Base-by-base conservation (phyloP, 1,284 basidiomycete genomes). In the Vanrija pseudolonga region DNA sequence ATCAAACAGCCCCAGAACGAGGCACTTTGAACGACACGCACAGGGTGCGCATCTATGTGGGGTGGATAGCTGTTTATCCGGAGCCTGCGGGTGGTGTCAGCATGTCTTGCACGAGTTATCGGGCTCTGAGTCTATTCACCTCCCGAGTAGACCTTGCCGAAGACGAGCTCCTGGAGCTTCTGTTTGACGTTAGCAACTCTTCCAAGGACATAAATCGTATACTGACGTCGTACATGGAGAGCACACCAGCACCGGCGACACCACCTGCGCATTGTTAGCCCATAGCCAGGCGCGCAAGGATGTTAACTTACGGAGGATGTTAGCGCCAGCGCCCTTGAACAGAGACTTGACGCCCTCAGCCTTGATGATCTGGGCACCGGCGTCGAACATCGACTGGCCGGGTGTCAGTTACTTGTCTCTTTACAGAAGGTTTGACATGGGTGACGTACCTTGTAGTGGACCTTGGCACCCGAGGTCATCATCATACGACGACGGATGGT, bases 401-500 rank as follows among this genome's bases (percentile, higher is more conserved):
- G n/a, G 73, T 73, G 73, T 74, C 74, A n/a, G n/a, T n/a, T n/a
- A n/a, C n/a, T n/a, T n/a, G n/a, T n/a, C n/a, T n/a, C n/a, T 69
- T 77, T 77, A 7, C 32, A 36, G 8, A 8, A 7, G 32, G 8
- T 8, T 36, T 15, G 32, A 36, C n/a, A n/a, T n/a, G n/a, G n/a
- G n/a, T n/a, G n/a, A n/a, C n/a, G n/a, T n/a, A n/a, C n/a, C n/a
- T 32, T 32, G 71, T 71, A 73, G 75, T 77, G 76, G 60, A 77
- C 80, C 71, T 78, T 78, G 71, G 79, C 79, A 60, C 84, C 85
- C 24, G 89, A 91, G 39, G 89, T 92, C 89, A 91, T 91, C 89
- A 92, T 91, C 89, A 91, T 91, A 65, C 89, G 89, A 86, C 90
- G 89, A 87, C 90, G 88, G 71, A 92, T 92, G 64, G 91, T 93